A percentile compares a stretch with the other conserved stretches of the same genome.
These are phyloP conservation scores for Paramecium octaurelia DNA, from an alignment of 73 alveolate species.

Conservation along the genomic window DNA sequence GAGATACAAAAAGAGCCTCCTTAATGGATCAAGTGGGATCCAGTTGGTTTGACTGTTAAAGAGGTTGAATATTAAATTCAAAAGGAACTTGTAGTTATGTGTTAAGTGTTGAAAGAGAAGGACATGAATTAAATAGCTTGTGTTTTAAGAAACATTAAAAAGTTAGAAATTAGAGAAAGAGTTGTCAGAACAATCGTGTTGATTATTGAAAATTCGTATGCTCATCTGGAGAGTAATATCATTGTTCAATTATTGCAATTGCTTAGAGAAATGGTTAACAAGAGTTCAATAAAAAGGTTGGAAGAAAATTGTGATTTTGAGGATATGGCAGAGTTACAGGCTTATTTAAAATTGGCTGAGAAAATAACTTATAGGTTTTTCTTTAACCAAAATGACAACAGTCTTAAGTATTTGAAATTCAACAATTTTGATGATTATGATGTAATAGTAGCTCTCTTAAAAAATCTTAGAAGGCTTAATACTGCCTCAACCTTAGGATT, in stretches of 20 bases:
- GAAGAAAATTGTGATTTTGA: background rate
- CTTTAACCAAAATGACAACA: conserved; percentile 31
- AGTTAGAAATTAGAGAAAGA: conserved; percentile 1
- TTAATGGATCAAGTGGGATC: conserved; percentile 54
- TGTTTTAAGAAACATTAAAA: background rate
- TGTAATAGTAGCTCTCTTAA: background rate
- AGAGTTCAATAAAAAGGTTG: background rate
- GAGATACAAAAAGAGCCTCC: conserved; percentile 15
- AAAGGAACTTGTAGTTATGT: background rate
- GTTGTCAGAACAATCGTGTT: background rate
- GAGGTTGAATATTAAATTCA: conserved; percentile 2
- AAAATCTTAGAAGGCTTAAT: background rate
- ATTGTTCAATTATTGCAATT: background rate
- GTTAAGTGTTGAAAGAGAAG: conserved; percentile 32
- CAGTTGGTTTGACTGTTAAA: conserved; percentile 14
- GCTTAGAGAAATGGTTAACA: background rate
- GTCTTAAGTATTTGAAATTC: background rate
- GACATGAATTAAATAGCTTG: conserved; percentile 33
- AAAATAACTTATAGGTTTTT: conserved; percentile 3
- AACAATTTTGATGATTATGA: conserved; percentile 8
- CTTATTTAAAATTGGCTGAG: conserved; percentile 33
- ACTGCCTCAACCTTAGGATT: background rate
- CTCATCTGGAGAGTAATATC: background rate
- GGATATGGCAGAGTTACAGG: background rate
- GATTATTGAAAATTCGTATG: conserved; percentile 24